Base-by-base conservation (phyloP, 192 early-diverging fungal species). In the Fimicolochytrium jonesii region DNA sequence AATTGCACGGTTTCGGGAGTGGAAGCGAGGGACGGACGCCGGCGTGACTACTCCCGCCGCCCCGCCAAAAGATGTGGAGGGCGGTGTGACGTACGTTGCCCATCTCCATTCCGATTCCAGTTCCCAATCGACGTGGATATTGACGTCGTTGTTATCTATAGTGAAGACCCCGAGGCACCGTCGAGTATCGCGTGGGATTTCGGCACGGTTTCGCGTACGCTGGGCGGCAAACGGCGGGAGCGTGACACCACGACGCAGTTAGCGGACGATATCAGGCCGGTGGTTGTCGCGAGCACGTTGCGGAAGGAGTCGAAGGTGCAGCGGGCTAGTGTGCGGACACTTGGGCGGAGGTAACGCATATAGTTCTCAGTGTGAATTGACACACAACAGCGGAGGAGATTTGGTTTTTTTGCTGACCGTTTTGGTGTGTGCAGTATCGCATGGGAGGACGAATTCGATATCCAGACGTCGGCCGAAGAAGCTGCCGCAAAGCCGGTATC, bases 361-460 rank as follows among this genome's bases (percentile, higher is more conserved):
- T 41, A 11, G n/a, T 41, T 11, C 39, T n/a, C n/a, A n/a, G n/a
- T n/a, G n/a, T n/a, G n/a, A 41, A n/a, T 41, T n/a, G 39, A n/a
- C 10, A 41, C 10, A n/a, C 39, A n/a, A n/a, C 10, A 9, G 39
- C 10, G n/a, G 39, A n/a, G 10, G 10, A n/a, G 10, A 41, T 41
- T 41, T n/a, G 39, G 39, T 9, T 41, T 9, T 41, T 41, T 41
- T 41, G 39, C 39, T 11, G 39, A 41, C 10, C n/a, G n/a, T 41
- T 41, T 41, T 41, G 39, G 39, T 11, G 43, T 17, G 3, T 23
- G 43, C 9, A 50, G 48, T 1, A 56, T 56, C 34, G 58, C 58
- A 13, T 60, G 58, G 58, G 58, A 60, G 33, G 58, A 60, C 45
- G 58, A 60, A 26, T 60, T 60, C 22, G 54, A 56, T 29, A 39